Percentiles rank a stretch among this genome's conserved stretches.
phyloP scores from a whole-genome alignment of 441 rosid genomes.

The Metrosideros polymorpha region DNA sequence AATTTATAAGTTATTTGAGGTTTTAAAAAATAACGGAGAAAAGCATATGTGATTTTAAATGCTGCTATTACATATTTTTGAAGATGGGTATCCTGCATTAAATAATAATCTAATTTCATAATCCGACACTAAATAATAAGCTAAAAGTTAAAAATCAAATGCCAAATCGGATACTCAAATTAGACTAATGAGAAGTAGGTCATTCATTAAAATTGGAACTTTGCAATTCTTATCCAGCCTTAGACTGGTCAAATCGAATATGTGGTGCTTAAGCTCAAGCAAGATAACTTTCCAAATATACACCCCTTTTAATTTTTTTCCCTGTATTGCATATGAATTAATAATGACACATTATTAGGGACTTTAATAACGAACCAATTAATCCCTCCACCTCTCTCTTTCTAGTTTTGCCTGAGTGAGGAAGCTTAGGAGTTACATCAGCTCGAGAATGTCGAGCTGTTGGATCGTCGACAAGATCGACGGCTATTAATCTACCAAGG shows the following conservation, averaged over 20 bases:
- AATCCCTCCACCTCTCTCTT: conserved; percentile 23
- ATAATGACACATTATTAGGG: conserved; percentile 8
- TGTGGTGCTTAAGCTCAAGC: neutral
- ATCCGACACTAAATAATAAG: neutral
- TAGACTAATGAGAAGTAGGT: neutral
- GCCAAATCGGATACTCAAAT: neutral
- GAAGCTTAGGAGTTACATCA: conserved; percentile 55
- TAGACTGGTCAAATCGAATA: neutral
- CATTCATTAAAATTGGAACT: neutral
- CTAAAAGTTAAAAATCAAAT: neutral
- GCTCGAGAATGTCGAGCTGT: conserved; percentile 20
- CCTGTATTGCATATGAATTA: neutral
- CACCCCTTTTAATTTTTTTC: neutral
- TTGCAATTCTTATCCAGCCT: neutral
- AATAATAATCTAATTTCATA: neutral
- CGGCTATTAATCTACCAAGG: conserved; percentile 17
- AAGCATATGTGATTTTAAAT: neutral
- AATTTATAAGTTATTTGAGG: neutral
- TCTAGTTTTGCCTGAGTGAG: conserved; percentile 15
- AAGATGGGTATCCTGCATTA: neutral
- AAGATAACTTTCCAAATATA: neutral
- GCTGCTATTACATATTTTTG: neutral
- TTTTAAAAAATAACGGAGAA: neutral
- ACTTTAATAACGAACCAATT: conserved; percentile 29
- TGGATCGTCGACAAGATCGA: conserved; percentile 23